phyloP scores from a whole-genome alignment of 2,329 filamentous ascomycete genomes.

The Helotiales sp. region DNA sequence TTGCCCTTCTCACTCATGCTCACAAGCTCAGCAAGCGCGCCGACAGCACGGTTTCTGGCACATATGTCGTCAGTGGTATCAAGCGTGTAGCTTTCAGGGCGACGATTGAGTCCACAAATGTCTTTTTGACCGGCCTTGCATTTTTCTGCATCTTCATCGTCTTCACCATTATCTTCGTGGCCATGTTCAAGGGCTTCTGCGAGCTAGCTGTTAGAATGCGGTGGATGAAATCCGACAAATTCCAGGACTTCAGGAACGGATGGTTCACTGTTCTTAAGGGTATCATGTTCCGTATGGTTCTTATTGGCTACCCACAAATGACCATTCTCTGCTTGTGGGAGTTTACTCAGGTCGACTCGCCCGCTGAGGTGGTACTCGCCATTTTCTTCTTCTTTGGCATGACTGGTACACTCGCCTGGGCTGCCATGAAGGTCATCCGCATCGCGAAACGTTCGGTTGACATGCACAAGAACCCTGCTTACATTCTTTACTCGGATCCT shows the following conservation, averaged over 20 bases:
- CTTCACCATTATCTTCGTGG: slow-evolving; percentile 70
- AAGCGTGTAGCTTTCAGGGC: slow-evolving; percentile 86
- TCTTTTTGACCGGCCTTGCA: slow-evolving; percentile 87
- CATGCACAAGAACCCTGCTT: slow-evolving; percentile 95
- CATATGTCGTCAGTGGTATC: slow-evolving; percentile 73
- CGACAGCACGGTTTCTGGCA: slow-evolving; percentile 54
- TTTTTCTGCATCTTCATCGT: slow-evolving; percentile 87
- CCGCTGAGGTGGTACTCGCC: slow-evolving; percentile 82
- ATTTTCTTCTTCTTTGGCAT: slow-evolving; percentile 87
- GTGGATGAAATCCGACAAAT: slow-evolving; percentile 82
- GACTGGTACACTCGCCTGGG: slow-evolving; percentile 77
- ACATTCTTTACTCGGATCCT: slow-evolving; percentile 96
- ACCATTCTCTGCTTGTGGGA: slow-evolving; percentile 91
- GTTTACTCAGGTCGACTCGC: slow-evolving; percentile 80
- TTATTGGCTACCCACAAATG: slow-evolving; percentile 92
- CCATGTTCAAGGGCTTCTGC: slow-evolving; percentile 77
- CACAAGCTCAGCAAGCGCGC: slow-evolving; percentile 51
- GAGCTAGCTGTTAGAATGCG: slow-evolving; percentile 73
- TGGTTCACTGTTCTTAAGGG: slow-evolving; percentile 93
- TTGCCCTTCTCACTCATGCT: slow-evolving; percentile 33
- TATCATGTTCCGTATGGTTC: slow-evolving; percentile 84
- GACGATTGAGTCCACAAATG: slow-evolving; percentile 83
- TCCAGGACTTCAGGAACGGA: slow-evolving; percentile 89
- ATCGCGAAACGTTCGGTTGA: slow-evolving; percentile 84
- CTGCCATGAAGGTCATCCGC: slow-evolving; percentile 83